These are phyloP conservation scores for Thraustotheca clavata DNA, from an alignment of 352 stramenopile genomes.

Conservation along the genomic window DNA sequence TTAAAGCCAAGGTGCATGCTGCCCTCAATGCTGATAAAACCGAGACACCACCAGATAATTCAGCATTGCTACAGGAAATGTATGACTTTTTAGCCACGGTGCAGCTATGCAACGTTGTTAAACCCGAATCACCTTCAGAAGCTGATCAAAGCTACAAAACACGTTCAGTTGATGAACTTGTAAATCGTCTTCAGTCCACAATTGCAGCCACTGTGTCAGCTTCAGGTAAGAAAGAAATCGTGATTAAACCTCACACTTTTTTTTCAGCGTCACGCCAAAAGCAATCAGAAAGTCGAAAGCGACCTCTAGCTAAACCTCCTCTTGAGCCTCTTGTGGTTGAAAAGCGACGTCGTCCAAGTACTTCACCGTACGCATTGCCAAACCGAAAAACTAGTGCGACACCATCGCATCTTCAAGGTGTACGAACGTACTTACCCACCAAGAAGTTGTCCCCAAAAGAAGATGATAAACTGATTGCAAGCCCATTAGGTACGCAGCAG, in stretches of 20 bases:
- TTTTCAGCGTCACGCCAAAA: neutral
- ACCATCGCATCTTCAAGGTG: conserved; percentile 3
- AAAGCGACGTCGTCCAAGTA: conserved; percentile 13
- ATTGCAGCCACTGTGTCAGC: neutral
- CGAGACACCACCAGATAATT: neutral
- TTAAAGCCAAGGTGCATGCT: neutral
- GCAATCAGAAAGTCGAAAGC: neutral
- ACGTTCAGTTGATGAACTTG: neutral
- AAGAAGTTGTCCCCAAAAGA: neutral
- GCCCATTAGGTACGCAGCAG: too few relatives aligned
- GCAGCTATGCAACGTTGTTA: neutral
- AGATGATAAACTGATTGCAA: neutral
- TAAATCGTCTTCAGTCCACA: neutral
- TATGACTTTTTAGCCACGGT: neutral
- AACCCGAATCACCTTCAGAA: neutral
- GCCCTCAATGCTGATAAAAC: neutral
- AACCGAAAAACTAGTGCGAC: neutral
- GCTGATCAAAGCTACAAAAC: neutral
- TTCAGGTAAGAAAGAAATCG: neutral
- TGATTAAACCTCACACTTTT: neutral
- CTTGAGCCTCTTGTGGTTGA: neutral
- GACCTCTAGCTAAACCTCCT: neutral
- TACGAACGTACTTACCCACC: neutral
- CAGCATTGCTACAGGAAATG: neutral
- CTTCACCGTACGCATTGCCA: conserved; percentile 8